Evolutionary conservation across 768 basidiomycete species (phyloP), one percentile per base, ranked within the genome.

Genomic region (Phlebiopsis flavidoalba): DNA sequence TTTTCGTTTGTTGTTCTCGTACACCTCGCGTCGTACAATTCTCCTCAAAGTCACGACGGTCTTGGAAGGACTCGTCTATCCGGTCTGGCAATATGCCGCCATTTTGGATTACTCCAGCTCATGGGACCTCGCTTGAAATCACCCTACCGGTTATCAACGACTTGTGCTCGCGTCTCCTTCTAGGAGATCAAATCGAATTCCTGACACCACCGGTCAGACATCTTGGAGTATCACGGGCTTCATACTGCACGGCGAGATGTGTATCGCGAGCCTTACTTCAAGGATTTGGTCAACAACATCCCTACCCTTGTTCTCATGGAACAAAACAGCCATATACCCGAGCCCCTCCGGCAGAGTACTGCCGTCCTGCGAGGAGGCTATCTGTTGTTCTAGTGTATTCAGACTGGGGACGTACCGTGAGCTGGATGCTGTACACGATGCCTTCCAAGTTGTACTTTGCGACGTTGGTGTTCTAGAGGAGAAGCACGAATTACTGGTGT

Each of bases 381-480:
- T 91, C 8, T 91, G 87, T 66, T 79, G 83, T 60, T 80, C 82
- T 53, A 75, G 77, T 24, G 82, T 83, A n/a, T 92, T 93, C 71
- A 83, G 89, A 5, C 84, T 85, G 66, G 89, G 86, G 0, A 86
- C 87, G 35, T 90, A 89, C 65, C 81, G 87, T 11, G 88, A 92
- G 67, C 77, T 93, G 40, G 87, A 87, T 62, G 80, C 83, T 1
- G 83, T 91, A 45, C 80, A 87, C 48, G 75, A 78, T 62, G 86
- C 86, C 0, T 91, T 93, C 55, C 89, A 90, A 66, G 76, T 79
- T 64, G 76, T 75, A 60, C 74, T 77, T 11, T 83, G 83, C 63
- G 76, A 76, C 15, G 58, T 62, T 10, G 62, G 49, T 45, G 58
- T 70, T 19, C 51, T 68, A 5, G 69, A 69, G 24, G 63, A 66